Percentiles rank a stretch among this genome's conserved stretches.
These are phyloP conservation scores for Aspergillus mulundensis DNA, from an alignment of 495 filamentous ascomycete species.

Conservation along the genomic window DNA sequence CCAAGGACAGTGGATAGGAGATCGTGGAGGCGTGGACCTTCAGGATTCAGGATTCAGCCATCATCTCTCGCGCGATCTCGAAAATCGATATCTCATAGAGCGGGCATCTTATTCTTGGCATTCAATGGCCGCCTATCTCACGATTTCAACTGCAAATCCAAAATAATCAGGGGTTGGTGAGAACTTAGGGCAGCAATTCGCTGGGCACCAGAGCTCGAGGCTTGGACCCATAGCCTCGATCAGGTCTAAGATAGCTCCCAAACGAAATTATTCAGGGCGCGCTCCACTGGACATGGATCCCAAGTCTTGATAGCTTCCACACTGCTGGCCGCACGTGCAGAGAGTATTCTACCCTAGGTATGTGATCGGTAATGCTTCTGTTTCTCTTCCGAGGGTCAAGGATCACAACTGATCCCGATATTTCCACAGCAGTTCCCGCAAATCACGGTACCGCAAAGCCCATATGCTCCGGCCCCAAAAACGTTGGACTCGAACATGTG, in stretches of 20 bases:
- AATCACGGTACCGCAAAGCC: background rate
- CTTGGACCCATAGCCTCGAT: background rate
- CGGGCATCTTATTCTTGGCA: background rate
- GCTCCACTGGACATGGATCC: background rate
- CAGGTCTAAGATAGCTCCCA: background rate
- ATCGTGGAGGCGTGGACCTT: background rate
- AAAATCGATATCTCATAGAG: background rate
- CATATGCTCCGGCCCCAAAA: background rate
- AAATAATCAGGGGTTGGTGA: background rate
- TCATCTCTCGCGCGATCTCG: background rate
- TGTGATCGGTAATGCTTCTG: background rate
- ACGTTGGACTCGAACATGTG: conserved; percentile 22
- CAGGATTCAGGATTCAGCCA: background rate
- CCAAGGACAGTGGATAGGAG: conserved; percentile 2
- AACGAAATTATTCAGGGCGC: background rate
- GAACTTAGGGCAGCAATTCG: conserved; percentile 3
- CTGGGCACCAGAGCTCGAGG: background rate
- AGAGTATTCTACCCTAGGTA: background rate
- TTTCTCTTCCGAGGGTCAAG: background rate
- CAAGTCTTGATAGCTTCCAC: too few species aligned
- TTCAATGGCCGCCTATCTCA: background rate
- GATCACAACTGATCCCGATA: background rate
- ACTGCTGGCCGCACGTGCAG: background rate
- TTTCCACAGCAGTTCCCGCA: background rate
- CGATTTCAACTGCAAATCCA: background rate